Base-by-base conservation (phyloP, 306 rosid genomes). In the Canavalia ensiformis region DNA sequence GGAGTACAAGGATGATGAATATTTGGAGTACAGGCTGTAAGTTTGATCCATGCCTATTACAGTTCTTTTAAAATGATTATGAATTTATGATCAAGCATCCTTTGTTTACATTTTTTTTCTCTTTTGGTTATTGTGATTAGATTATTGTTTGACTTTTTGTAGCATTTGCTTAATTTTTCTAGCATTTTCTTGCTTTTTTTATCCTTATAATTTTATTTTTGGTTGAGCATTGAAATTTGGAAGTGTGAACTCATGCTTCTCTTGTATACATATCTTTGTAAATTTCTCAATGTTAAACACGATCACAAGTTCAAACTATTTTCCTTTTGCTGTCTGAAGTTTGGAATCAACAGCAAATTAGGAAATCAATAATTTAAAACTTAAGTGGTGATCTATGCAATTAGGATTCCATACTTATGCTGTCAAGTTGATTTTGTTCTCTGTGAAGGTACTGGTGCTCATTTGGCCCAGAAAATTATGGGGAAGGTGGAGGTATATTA, bases 401-500 rank as follows among this genome's bases (percentile, higher is more conserved):
- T 72, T 3, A 65, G 67, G 69, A 51, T 76, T 59, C 8, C 28
- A 37, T 68, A 58, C 74, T 75, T 45, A 30, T 68, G 72, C 51
- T 81, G 29, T 51, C 10, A 51, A 77, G 42, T 78, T 78, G 79
- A 39, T 66, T 34, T 44, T 68, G 62, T 81, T 83, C 52, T 74
- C 28, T 78, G 42, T 84, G 82, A 80, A 95, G 98, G 92, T 95
- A 93, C 75, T 95, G 99, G 99, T 95, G 99, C 80, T 93, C 99
- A 10, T 93, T 93, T 72, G 98, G 99, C 80, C 98, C 99, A 31
- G 98, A 95, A 88, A 95, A 91, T 86, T 93, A 95, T 71, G 99
- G 97, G 79, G 97, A 93, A 86, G 96, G 97, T 79, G 97, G 99
- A 41, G 84, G 92, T 81, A 88, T 88, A 74, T 90, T 93, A 54